These are phyloP conservation scores for Senna siamea DNA, from an alignment of 306 rosid species.

Conservation along the genomic window DNA sequence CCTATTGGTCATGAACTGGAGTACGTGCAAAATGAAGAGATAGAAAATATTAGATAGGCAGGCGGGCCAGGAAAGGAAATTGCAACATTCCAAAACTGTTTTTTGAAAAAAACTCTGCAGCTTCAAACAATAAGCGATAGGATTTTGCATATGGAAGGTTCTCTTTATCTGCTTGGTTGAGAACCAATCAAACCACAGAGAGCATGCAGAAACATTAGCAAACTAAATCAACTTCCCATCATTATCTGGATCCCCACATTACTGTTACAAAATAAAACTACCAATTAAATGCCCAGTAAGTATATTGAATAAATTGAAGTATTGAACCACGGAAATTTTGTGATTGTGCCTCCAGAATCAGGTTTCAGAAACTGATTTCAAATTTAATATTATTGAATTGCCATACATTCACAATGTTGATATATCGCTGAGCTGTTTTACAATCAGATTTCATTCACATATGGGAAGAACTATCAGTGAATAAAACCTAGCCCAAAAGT, in stretches of 20 bases:
- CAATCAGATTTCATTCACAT: constrained; percentile 20
- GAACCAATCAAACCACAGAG: background rate
- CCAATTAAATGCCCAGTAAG: background rate
- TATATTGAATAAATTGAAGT: background rate
- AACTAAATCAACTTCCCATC: background rate
- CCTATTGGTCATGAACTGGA: background rate
- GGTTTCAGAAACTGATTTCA: constrained; percentile 19
- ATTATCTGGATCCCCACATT: background rate
- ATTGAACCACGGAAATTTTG: constrained; percentile 3
- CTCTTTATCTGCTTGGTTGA: background rate
- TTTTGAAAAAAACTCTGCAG: background rate
- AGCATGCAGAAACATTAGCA: background rate
- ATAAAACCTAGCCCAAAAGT: background rate
- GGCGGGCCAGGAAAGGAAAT: background rate
- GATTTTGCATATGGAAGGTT: background rate
- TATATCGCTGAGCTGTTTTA: background rate
- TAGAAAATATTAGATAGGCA: background rate
- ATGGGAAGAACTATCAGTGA: constrained; percentile 11
- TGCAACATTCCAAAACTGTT: background rate
- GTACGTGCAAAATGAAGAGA: background rate
- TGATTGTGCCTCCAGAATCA: constrained; percentile 20
- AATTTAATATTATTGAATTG: background rate
- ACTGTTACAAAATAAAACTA: background rate
- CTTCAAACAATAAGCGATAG: background rate
- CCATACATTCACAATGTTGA: constrained; percentile 14